A percentile compares a stretch with the other conserved stretches of the same genome.
Evolutionary conservation across 2,329 filamentous ascomycete genomes (phyloP).

Genomic region (Stachybotrys chlorohalonatus): DNA sequence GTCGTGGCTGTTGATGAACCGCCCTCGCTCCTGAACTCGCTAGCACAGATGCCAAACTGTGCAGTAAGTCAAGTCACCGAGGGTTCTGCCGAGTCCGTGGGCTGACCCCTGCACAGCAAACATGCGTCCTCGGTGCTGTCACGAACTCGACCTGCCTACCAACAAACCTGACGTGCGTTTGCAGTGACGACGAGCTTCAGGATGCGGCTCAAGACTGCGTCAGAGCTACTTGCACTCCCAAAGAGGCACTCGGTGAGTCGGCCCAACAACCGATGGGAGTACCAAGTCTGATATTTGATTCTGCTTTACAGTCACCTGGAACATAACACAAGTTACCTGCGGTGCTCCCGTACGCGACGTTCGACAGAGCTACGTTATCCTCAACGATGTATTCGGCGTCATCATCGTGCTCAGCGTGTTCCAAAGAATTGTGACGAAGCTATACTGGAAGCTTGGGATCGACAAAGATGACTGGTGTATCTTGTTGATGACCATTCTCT

Average conservation of each 20-base stretch:
- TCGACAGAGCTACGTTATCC: not conserved
- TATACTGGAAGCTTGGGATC: constrained; percentile 1
- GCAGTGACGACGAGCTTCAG: not conserved
- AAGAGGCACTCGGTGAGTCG: not conserved
- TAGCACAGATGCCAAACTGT: not conserved
- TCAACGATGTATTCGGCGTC: not conserved
- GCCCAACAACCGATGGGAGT: not conserved
- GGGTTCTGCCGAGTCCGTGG: not conserved
- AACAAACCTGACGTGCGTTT: not conserved
- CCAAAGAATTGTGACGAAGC: not conserved
- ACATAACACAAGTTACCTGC: not conserved
- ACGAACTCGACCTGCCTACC: not conserved
- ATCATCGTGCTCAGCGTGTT: constrained; percentile 16
- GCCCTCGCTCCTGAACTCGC: not conserved
- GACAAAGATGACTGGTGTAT: not conserved
- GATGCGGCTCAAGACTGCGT: not conserved
- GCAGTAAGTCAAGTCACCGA: not conserved
- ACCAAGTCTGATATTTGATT: not conserved
- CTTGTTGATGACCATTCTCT: not conserved
- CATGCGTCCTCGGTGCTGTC: not conserved
- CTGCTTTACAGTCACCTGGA: not conserved
- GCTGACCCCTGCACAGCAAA: not conserved
- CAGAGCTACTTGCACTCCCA: not conserved
- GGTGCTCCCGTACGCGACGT: not conserved
- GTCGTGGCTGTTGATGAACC: not conserved